phyloP scores from a whole-genome alignment of 768 basidiomycete species.

The Kwoniella newhampshirensis region DNA sequence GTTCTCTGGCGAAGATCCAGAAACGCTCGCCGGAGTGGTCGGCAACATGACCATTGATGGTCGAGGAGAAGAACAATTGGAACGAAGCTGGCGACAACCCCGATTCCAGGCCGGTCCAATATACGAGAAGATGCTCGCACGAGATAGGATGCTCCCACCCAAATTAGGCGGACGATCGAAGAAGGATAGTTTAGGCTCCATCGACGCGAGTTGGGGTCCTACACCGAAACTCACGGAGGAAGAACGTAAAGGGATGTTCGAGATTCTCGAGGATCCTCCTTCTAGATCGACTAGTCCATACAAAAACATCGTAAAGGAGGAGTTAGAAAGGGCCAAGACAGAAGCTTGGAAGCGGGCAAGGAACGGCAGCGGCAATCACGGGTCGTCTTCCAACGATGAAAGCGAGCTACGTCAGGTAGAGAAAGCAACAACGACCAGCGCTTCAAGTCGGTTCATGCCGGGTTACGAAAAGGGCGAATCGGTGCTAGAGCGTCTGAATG shows the following conservation, averaged over 20 bases:
- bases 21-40: neutral
- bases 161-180: slow-evolving; percentile 34
- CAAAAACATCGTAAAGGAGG: slow-evolving; percentile 6
- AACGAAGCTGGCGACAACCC: slow-evolving; percentile 10
- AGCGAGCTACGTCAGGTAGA: too few species aligned
- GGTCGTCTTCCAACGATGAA: too few species aligned
- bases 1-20: slow-evolving; percentile 1
- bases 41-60: too few species aligned
- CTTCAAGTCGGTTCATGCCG: too few species aligned
- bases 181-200: slow-evolving; percentile 36
- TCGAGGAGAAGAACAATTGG: neutral
- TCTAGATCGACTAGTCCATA: slow-evolving; percentile 33
- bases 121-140: slow-evolving; percentile 8
- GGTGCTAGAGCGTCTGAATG: too few species aligned
- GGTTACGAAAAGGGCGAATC: too few species aligned
- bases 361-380: slow-evolving; percentile 1
- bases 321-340: neutral
- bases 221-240: neutral
- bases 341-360: slow-evolving; percentile 8
- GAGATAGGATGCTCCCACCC: slow-evolving; percentile 16
- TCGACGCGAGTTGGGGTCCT: slow-evolving; percentile 36
- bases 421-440: too few species aligned
- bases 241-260: slow-evolving; percentile 35
- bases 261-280: slow-evolving; percentile 35
- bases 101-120: slow-evolving; percentile 8